Percentiles rank a stretch among this genome's conserved stretches.
These are phyloP conservation scores for Erodium texanum DNA, from an alignment of 441 rosid species.

Conservation along the genomic window DNA sequence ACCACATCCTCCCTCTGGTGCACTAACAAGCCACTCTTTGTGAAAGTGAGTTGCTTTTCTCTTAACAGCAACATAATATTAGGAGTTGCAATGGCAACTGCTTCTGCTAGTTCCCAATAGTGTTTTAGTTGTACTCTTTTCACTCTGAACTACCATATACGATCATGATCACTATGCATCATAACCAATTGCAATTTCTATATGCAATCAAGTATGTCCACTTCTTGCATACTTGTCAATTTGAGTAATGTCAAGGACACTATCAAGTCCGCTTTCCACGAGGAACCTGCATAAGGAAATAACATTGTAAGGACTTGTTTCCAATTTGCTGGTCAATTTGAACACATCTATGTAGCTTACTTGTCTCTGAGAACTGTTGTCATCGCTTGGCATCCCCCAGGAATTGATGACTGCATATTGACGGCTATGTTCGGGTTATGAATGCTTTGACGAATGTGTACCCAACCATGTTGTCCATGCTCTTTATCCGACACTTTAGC, in stretches of 20 bases:
- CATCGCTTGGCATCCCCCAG: conserved; percentile 61
- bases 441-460: conserved; percentile 78
- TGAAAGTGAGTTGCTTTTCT: not conserved
- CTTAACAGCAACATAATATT: not conserved
- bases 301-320: not conserved
- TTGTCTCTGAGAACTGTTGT: conserved; percentile 37
- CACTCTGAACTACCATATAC: not conserved
- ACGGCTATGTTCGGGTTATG: conserved; percentile 81
- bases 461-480: conserved; percentile 66
- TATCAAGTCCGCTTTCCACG: conserved; percentile 43
- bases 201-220: conserved; percentile 9
- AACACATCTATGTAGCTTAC: conserved; percentile 22
- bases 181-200: not conserved
- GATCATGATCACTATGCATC: not conserved
- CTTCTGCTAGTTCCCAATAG: not conserved
- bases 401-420: conserved; percentile 61
- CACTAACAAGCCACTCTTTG: too few relatives aligned
- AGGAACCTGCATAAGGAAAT: conserved; percentile 41
- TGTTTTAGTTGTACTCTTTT: not conserved
- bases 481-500: conserved; percentile 48
- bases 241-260: conserved; percentile 47
- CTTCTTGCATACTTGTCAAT: conserved; percentile 32
- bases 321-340: not conserved
- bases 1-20: too few relatives aligned
- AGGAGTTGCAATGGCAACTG: not conserved